Evolutionary conservation across 139 green algal genomes (phyloP).

Genomic region (Cymbomonas tetramitiformis): DNA sequence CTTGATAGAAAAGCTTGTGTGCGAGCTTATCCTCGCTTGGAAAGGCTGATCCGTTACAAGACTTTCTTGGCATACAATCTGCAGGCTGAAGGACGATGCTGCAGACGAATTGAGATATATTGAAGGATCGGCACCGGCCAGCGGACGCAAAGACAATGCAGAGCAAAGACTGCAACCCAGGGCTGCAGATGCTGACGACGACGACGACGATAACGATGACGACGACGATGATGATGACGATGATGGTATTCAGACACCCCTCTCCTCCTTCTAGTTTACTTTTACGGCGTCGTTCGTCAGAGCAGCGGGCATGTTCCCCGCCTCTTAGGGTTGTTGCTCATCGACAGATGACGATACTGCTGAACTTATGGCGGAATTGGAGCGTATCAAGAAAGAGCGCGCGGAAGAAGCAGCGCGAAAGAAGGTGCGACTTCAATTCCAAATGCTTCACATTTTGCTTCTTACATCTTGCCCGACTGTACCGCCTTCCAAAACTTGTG

Average conservation of each 20-base stretch:
- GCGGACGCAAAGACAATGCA: neutral
- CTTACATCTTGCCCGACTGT: too few relatives aligned
- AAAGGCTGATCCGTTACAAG: neutral
- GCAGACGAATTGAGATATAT: neutral
- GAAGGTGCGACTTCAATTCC: constrained; percentile 12
- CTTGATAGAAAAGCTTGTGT: neutral
- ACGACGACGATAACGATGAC: constrained; percentile 20
- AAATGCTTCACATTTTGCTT: too few relatives aligned
- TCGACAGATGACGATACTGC: constrained; percentile 72
- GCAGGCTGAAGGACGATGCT: neutral
- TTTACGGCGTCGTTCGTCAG: neutral
- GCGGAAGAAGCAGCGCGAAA: constrained; percentile 47
- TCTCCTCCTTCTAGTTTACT: neutral
- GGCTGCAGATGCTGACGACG: constrained; percentile 20
- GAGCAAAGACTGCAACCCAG: neutral
- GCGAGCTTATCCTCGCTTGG: neutral
- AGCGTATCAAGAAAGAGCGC: constrained; percentile 80
- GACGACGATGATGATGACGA: constrained; percentile 28
- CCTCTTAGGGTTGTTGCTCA: too few relatives aligned
- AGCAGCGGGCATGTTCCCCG: too few relatives aligned
- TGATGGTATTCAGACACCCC: neutral
- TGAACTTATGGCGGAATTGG: constrained; percentile 81
- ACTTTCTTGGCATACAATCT: neutral
- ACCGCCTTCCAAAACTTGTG: too few relatives aligned
- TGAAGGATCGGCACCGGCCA: too few relatives aligned